These are phyloP conservation scores for Didymellaceae sp. DNA, from an alignment of 2,329 filamentous ascomycete species.

Conservation along the genomic window DNA sequence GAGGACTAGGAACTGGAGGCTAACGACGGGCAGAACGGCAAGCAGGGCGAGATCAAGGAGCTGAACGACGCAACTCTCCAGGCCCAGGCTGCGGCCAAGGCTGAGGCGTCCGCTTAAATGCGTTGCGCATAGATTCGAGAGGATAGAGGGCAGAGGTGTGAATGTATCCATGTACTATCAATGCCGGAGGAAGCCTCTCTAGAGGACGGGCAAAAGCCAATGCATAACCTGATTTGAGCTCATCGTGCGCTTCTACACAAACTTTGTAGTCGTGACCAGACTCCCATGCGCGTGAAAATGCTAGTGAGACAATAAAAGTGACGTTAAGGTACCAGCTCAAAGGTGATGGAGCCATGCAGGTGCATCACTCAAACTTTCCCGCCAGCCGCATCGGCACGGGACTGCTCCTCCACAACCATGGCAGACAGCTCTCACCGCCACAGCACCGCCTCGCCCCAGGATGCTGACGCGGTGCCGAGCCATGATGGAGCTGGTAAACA, in stretches of 20 bases:
- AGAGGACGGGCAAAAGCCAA: slow-evolving; percentile 33
- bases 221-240: slow-evolving; percentile 35
- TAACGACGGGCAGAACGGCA: slow-evolving; percentile 75
- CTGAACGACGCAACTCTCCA: slow-evolving; percentile 64
- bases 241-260: slow-evolving; percentile 9
- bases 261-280: slow-evolving; percentile 15
- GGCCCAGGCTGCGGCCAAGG: slow-evolving; percentile 53
- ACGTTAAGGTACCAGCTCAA: slow-evolving; percentile 12
- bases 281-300: slow-evolving; percentile 9
- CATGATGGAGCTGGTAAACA: slow-evolving; percentile 30
- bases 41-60: slow-evolving; percentile 85
- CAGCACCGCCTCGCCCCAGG: slow-evolving; percentile 28
- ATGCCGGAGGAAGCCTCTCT: slow-evolving; percentile 25
- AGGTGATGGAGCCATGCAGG: slow-evolving; percentile 10
- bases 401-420: slow-evolving; percentile 45
- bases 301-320: neutral
- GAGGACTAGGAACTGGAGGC: slow-evolving; percentile 35
- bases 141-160: slow-evolving; percentile 23
- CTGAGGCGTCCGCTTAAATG: slow-evolving; percentile 35
- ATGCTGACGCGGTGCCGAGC: slow-evolving; percentile 13
- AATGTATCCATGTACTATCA: slow-evolving; percentile 50
- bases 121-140: slow-evolving; percentile 6
- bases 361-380: slow-evolving; percentile 29
- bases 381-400: slow-evolving; percentile 33
- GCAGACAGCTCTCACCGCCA: slow-evolving; percentile 36